Conservation (phyloP, 306 rosid genomes). For the Gillenia trifoliata region DNA sequence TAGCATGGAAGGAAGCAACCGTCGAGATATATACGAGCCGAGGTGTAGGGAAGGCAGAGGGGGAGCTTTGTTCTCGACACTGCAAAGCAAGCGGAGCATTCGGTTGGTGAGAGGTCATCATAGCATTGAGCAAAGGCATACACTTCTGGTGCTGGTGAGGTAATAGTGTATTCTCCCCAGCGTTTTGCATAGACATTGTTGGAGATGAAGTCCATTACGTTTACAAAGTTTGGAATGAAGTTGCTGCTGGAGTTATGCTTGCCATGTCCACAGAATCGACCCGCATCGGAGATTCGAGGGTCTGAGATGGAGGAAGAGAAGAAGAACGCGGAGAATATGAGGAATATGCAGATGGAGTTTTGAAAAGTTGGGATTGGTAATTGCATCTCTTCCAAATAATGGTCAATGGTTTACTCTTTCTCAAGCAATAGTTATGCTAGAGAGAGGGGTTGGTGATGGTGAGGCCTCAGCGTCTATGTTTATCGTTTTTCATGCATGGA, state of each 20-base stretch:
- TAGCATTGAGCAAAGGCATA: slow-evolving; percentile 42
- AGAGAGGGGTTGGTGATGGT: not conserved
- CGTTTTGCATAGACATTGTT: slow-evolving; percentile 5
- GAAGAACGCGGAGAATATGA: not conserved
- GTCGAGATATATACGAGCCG: slow-evolving; percentile 43
- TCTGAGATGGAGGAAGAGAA: slow-evolving; percentile 2
- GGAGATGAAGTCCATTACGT: slow-evolving; percentile 28
- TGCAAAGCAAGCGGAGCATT: slow-evolving; percentile 36
- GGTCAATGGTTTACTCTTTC: not conserved
- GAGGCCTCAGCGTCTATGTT: not conserved
- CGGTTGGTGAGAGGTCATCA: slow-evolving; percentile 19
- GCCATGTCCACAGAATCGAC: slow-evolving; percentile 26
- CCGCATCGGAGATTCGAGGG: slow-evolving; percentile 1
- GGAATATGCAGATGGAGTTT: not conserved
- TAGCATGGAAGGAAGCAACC: slow-evolving; percentile 55
- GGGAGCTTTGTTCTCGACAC: slow-evolving; percentile 23
- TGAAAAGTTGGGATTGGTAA: not conserved
- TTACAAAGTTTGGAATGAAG: slow-evolving; percentile 10
- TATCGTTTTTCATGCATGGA: not conserved
- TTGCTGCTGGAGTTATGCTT: not conserved
- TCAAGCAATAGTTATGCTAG: not conserved
- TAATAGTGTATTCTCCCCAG: slow-evolving; percentile 19
- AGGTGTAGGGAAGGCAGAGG: slow-evolving; percentile 29
- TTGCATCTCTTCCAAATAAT: slow-evolving; percentile 20
- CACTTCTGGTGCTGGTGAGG: slow-evolving; percentile 9